Base-by-base conservation (phyloP, 2,329 filamentous ascomycete genomes). In the Thelonectria blattea region DNA sequence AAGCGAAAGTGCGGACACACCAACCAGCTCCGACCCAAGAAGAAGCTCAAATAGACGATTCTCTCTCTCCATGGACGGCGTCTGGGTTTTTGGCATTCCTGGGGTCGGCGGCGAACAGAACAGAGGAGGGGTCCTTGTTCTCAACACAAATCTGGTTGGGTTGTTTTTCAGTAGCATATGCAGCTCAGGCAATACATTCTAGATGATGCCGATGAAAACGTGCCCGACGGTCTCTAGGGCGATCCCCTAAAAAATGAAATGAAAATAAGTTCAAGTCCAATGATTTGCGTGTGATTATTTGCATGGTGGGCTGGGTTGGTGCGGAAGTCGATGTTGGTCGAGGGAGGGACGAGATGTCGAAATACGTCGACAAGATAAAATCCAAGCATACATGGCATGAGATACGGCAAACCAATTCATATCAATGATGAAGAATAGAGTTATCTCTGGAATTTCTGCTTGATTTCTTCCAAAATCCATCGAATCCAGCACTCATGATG, bases 11-110 rank as follows among this genome's bases (percentile, higher is more conserved):
- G 94, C 84, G 95, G 94, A 69, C 95, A 98, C 91, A 96, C 91
- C 86, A 98, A 98, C 92, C 95, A 99, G 90, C 92, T 99, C 81
- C 92, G 95, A 85, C 95, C 95, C 83, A 99, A 99, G 94, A 99
- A 99, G 93, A 99, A 99, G 94, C 89, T 97, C 81, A 97, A 97
- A 86, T 83, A 81, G 75, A 78, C 75, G 73, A 77, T 76, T 73
- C 27, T 64, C 63, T 70, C 67, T 64, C 63, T 70, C 67, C 70
- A 75, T 75, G 75, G 71, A 76, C 76, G 79, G 78, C 79, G 78
- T 81, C 76, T 76, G 76, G 77, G 77, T 75, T 77, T 72, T 71
- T 74, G 76, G 74, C 73, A 77, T 76, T 75, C 63, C 45, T 71
- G 72, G 74, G 69, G 71, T 71, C 65, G 66, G 67, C 73, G 73